Evolutionary conservation across 2,329 filamentous ascomycete genomes (phyloP).

Genomic region (Clarireedia hainanense): DNA sequence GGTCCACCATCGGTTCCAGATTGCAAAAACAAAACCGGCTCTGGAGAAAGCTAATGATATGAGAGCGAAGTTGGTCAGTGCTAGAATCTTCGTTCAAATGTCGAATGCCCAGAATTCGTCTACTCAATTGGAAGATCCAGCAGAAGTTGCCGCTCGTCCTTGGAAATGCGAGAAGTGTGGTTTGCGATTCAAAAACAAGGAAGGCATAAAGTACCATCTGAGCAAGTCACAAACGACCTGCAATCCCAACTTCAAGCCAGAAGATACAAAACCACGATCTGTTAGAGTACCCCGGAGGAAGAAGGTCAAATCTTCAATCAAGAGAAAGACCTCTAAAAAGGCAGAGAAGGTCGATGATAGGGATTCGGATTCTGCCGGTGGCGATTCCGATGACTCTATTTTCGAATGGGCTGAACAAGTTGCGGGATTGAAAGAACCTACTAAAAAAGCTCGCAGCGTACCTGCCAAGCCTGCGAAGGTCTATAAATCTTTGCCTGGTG

Average conservation of each 20-base stretch:
- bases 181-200: constrained; percentile 26
- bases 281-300: constrained; percentile 2
- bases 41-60: constrained; percentile 20
- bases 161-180: constrained; percentile 26
- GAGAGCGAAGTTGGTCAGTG: constrained; percentile 24
- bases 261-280: constrained; percentile 2
- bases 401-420: constrained; percentile 17
- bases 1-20: constrained; percentile 21
- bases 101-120: constrained; percentile 6
- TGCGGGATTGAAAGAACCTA: background rate
- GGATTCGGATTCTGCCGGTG: constrained; percentile 1
- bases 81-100: constrained; percentile 14
- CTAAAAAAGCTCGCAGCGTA: background rate
- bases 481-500: constrained; percentile 1
- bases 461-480: constrained; percentile 1
- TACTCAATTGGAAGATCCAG: constrained; percentile 7
- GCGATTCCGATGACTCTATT: constrained; percentile 18
- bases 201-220: constrained; percentile 29
- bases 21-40: constrained; percentile 12
- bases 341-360: background rate
- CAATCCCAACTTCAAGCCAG: constrained; percentile 25
- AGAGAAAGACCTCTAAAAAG: background rate
- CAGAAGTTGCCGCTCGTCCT: constrained; percentile 19
- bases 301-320: background rate
- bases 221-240: constrained; percentile 25